These are phyloP conservation scores for Kurtzmaniella quercitrusa DNA, from an alignment of 1,139 yeast species.

Conservation along the genomic window DNA sequence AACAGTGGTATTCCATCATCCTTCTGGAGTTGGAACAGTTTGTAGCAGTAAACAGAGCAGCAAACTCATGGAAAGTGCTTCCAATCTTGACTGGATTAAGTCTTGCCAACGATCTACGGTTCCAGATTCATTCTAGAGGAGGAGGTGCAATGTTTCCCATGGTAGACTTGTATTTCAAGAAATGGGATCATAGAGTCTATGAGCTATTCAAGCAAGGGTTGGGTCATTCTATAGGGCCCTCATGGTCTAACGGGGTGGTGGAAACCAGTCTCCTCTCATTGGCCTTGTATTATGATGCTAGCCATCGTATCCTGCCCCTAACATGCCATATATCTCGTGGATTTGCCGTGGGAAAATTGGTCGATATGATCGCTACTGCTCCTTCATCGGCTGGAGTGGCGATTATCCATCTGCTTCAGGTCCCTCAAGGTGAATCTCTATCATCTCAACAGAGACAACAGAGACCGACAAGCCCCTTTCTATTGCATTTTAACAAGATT, in stretches of 20 bases:
- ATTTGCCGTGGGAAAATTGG: constrained; percentile 17
- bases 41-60: constrained; percentile 22
- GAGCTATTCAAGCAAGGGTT: constrained; percentile 23
- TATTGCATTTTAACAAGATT: constrained; percentile 47
- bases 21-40: constrained; percentile 34
- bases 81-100: constrained; percentile 56
- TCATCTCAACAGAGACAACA: not conserved
- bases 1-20: constrained; percentile 47
- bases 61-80: constrained; percentile 51
- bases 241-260: constrained; percentile 21
- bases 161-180: constrained; percentile 30
- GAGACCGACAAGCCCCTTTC: constrained; percentile 40
- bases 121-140: constrained; percentile 24
- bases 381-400: not conserved
- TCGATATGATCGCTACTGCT: constrained; percentile 8
- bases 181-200: constrained; percentile 26
- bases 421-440: no score
- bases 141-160: no score
- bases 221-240: constrained; percentile 19
- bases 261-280: constrained; percentile 31
- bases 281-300: constrained; percentile 23
- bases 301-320: constrained; percentile 19
- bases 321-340: constrained; percentile 19
- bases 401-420: not conserved
- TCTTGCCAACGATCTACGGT: constrained; percentile 34